Conservation (phyloP, 106 monocot genomes). For the Xerophyta viscosa region DNA sequence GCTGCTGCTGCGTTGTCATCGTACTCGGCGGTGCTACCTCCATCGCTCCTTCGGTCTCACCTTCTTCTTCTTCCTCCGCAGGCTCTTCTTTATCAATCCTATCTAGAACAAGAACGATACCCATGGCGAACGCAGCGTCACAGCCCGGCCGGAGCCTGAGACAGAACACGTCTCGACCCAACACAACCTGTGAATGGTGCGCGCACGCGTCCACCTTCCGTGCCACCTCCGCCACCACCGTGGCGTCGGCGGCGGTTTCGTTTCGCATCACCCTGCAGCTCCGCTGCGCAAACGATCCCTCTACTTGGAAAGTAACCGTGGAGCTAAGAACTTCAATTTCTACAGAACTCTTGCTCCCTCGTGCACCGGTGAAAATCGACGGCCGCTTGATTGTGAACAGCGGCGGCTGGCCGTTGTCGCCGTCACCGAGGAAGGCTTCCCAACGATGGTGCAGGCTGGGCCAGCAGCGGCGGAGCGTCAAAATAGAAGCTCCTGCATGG, state of each 20-base stretch:
- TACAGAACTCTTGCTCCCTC: constrained; percentile 6
- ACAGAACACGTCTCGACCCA: constrained; percentile 78
- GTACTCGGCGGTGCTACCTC: too few species aligned
- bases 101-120: constrained; percentile 78
- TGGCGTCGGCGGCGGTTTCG: background rate
- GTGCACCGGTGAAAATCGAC: constrained; percentile 47
- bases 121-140: constrained; percentile 92
- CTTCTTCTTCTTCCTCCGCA: too few species aligned
- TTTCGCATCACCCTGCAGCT: constrained; percentile 42
- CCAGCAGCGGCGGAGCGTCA: constrained; percentile 52
- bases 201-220: constrained; percentile 54
- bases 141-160: constrained; percentile 41
- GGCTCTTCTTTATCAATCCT: constrained; percentile 26
- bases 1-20: too few species aligned
- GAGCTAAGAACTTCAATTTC: constrained; percentile 34
- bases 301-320: constrained; percentile 38
- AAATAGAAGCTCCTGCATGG: constrained; percentile 50
- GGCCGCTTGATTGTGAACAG: constrained; percentile 63
- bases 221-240: constrained; percentile 52
- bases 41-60: too few species aligned
- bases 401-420: constrained; percentile 54
- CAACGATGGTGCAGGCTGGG: constrained; percentile 89
- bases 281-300: constrained; percentile 71
- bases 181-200: constrained; percentile 24
- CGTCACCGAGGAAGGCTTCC: constrained; percentile 80